These are phyloP conservation scores for Phytopythium mirpurense DNA, from an alignment of 352 stramenopile species.

Conservation along the genomic window DNA sequence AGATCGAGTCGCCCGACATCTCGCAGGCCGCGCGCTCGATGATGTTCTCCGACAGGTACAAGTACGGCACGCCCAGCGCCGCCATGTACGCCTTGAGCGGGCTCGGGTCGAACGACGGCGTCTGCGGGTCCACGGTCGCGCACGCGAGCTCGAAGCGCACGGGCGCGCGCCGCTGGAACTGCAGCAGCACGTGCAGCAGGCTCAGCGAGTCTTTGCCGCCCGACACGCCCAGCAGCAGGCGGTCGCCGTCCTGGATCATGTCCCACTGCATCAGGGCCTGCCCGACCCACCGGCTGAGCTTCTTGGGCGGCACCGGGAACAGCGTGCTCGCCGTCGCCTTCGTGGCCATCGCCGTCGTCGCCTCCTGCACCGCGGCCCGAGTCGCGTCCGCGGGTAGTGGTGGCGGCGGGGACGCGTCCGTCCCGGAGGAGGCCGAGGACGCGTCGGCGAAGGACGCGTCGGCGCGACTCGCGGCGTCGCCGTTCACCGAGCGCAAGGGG, in stretches of 20 bases:
- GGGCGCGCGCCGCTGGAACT: slow-evolving; percentile 91
- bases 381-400: not conserved
- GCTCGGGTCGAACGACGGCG: slow-evolving; percentile 95
- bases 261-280: slow-evolving; percentile 93
- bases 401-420: not conserved
- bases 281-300: slow-evolving; percentile 63
- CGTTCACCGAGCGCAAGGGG: slow-evolving; percentile 30
- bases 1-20: slow-evolving; percentile 90
- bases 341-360: slow-evolving; percentile 32
- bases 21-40: slow-evolving; percentile 86
- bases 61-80: slow-evolving; percentile 92
- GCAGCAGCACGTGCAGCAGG: slow-evolving; percentile 94
- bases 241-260: slow-evolving; percentile 96
- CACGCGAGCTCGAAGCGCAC: slow-evolving; percentile 94
- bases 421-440: too few species aligned
- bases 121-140: slow-evolving; percentile 96
- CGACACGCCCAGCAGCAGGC: slow-evolving; percentile 92
- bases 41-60: slow-evolving; percentile 93
- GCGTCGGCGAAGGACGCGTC: too few species aligned
- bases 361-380: slow-evolving; percentile 28
- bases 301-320: slow-evolving; percentile 73
- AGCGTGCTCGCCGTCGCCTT: slow-evolving; percentile 44
- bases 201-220: slow-evolving; percentile 98
- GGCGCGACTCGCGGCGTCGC: slow-evolving; percentile 1
- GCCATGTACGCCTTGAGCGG: slow-evolving; percentile 96